Evolutionary conservation across 2,329 filamentous ascomycete species (phyloP), one percentile per base, ranked within the genome.

Genomic region (Paecilomyces formosus): DNA sequence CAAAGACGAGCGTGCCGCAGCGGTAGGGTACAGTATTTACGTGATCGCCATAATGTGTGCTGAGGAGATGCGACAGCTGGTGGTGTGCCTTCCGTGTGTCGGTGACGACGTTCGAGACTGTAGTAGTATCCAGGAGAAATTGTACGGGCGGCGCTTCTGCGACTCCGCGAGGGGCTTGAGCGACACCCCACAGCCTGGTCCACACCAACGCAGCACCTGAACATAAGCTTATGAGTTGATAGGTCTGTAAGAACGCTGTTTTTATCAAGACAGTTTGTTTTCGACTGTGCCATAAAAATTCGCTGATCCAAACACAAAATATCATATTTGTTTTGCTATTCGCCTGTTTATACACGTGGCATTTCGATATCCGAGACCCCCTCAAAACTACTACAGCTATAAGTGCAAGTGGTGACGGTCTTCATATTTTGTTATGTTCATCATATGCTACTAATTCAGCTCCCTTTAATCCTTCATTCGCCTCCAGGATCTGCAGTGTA

Each of bases 1-100:
- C 63, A 54, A 26, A 55, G 45, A 31, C 18, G 30, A 57, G n/a
- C 39, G 57, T 11, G 24, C 12, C 54, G 52, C 18, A 33, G 55
- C 22, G 35, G 49, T 11, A 31, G 50, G 15, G 45, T 18, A 26
- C 24, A 21, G 33, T 59, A 56, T 70, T 71, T 61, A 74, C 71
- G 70, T 66, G 58, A 74, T 68, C 58, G 71, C 70, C 71, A 74
- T 74, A 55, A 57, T 66, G 63, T 9, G 11, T 28, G 50, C 21
- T 26, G 50, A 28, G 8, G 22, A 18, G 50, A 24, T 24, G 50
- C 21, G 21, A 52, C 22, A 13, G 50, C 13, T 26, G 21, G 26
- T 52, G 50, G n/a, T 45, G 39, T 45, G 39, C 39, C 39, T 45
- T 26, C 6, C 5, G 24, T 22, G 50, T 26, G 50, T 24, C 24